Conservation (phyloP, 345 rosid genomes). For the Populus deltoides region DNA sequence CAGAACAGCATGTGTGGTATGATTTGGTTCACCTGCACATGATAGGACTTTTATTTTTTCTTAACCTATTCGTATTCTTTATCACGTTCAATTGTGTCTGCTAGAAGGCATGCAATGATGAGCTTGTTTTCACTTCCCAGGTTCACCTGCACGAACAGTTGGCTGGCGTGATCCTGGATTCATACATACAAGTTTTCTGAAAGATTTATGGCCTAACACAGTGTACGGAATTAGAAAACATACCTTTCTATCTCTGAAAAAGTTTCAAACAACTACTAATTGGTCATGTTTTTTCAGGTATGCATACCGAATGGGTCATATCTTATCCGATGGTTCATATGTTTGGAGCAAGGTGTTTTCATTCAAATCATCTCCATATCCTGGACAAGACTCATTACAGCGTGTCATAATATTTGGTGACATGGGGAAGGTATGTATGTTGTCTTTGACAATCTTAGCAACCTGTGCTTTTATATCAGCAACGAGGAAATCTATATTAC, state of each 20-base stretch:
- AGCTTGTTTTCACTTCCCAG: constrained; percentile 27
- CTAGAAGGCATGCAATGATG: not conserved
- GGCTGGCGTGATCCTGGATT: constrained; percentile 93
- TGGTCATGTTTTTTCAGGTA: constrained; percentile 41
- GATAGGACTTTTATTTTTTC: not conserved
- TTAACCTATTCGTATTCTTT: not conserved
- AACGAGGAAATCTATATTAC: not conserved
- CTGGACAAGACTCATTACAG: constrained; percentile 88
- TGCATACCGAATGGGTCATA: constrained; percentile 64
- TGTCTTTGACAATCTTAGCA: not conserved
- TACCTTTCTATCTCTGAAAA: not conserved
- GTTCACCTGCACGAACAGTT: constrained; percentile 69
- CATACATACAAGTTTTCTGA: constrained; percentile 70
- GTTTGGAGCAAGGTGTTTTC: constrained; percentile 66
- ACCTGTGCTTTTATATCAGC: not conserved
- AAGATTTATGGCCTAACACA: constrained; percentile 73
- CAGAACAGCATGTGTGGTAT: constrained; percentile 90
- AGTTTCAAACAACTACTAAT: not conserved
- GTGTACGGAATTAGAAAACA: constrained; percentile 32
- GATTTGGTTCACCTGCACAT: constrained; percentile 4
- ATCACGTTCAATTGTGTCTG: not conserved
- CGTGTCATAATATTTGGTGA: constrained; percentile 79
- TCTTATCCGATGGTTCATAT: constrained; percentile 34
- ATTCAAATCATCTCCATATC: constrained; percentile 74
- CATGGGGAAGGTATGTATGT: constrained; percentile 82